A percentile compares a stretch with the other conserved stretches of the same genome.
phyloP scores from a whole-genome alignment of 2,329 filamentous ascomycete species.

The Colletotrichum godetiae region DNA sequence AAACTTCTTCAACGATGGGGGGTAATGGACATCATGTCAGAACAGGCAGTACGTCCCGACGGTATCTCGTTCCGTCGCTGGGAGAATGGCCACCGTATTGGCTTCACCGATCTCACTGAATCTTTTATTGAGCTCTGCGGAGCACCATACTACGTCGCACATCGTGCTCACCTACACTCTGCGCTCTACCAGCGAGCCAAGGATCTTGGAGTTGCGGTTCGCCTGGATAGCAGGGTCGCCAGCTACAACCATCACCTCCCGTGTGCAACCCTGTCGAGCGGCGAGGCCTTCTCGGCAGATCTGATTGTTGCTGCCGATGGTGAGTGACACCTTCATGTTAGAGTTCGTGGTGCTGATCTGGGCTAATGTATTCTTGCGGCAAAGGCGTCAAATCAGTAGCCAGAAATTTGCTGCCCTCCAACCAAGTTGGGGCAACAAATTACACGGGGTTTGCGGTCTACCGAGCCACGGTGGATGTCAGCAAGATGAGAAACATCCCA shows the following conservation, averaged over 20 bases:
- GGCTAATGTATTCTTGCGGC: too few relatives aligned
- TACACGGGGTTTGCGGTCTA: conserved; percentile 54
- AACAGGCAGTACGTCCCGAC: conserved; percentile 37
- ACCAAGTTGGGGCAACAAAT: conserved; percentile 31
- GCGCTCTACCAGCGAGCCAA: conserved; percentile 43
- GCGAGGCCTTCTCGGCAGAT: conserved; percentile 41
- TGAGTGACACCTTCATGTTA: conserved; percentile 9
- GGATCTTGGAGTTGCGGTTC: conserved; percentile 41
- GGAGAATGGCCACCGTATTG: conserved; percentile 41
- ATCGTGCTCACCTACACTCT: conserved; percentile 49
- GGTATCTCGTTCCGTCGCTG: conserved; percentile 41
- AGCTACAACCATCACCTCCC: conserved; percentile 39
- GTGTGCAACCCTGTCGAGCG: conserved; percentile 39
- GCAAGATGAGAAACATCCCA: conserved; percentile 48
- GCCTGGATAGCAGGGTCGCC: conserved; percentile 39
- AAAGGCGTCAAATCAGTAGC: conserved; percentile 46
- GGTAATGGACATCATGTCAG: conserved; percentile 38
- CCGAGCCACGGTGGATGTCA: conserved; percentile 51
- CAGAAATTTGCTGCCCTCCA: conserved; percentile 31
- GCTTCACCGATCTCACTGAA: conserved; percentile 35
- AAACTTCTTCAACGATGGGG: conserved; percentile 37
- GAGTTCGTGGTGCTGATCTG: background rate
- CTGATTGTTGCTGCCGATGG: conserved; percentile 51
- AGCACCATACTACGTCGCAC: conserved; percentile 48
- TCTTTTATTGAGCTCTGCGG: conserved; percentile 41